A percentile compares a stretch with the other conserved stretches of the same genome.
Conservation (phyloP, 208 protist species). For the Plasmodiophora brassicae region DNA sequence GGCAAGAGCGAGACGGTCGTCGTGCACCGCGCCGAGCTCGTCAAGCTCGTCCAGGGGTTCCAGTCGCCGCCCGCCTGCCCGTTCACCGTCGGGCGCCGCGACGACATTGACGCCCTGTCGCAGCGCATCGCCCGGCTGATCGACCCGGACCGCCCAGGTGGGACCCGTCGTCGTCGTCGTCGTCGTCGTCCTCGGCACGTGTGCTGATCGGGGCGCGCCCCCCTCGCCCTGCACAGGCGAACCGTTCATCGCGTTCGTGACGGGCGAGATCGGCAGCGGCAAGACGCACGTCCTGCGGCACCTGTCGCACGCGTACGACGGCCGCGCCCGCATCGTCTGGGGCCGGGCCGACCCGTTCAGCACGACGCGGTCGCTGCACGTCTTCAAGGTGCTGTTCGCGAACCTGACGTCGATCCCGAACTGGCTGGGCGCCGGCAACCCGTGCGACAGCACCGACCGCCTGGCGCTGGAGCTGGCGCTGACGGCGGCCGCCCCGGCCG, state of each 20-base stretch:
- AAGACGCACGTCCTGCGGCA: not conserved
- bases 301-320: not conserved
- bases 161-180: too few relatives aligned
- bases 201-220: too few relatives aligned
- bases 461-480: not conserved
- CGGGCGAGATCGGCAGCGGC: slow-evolving; percentile 1
- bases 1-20: slow-evolving; percentile 45
- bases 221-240: not conserved
- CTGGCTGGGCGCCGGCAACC: not conserved
- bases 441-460: not conserved
- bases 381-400: not conserved
- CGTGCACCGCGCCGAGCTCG: slow-evolving; percentile 63
- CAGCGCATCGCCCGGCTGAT: not conserved
- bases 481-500: not conserved
- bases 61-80: not conserved
- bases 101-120: not conserved
- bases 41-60: slow-evolving; percentile 42
- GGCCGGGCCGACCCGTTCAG: slow-evolving; percentile 14
- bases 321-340: not conserved
- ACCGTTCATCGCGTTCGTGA: not conserved
- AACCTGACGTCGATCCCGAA: not conserved
- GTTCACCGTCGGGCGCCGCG: not conserved
- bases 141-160: too few relatives aligned
- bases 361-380: not conserved
- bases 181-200: too few relatives aligned